These are phyloP conservation scores for Pholiota adiposa DNA, from an alignment of 1,284 basidiomycete species.

Conservation along the genomic window DNA sequence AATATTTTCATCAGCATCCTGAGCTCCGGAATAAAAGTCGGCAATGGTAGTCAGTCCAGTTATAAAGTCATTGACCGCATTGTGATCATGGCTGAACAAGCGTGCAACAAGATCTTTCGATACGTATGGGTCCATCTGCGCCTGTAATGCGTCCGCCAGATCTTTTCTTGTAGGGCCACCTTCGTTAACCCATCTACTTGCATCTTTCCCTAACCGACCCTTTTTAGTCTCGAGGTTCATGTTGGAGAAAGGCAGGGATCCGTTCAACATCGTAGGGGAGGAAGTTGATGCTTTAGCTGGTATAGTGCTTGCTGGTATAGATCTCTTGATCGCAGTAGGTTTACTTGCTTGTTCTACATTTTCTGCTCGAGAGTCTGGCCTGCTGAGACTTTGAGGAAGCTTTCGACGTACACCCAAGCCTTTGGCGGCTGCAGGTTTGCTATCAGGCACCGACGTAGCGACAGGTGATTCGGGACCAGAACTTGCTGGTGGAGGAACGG, in stretches of 20 bases:
- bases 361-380: constrained; percentile 68
- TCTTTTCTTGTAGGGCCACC: constrained; percentile 84
- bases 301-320: constrained; percentile 35
- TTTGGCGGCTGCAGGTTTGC: constrained; percentile 46
- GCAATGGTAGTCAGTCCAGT: constrained; percentile 75
- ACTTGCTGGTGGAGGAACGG: constrained; percentile 33
- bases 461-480: constrained; percentile 42
- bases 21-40: constrained; percentile 72
- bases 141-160: constrained; percentile 83
- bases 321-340: constrained; percentile 53
- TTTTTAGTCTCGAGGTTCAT: constrained; percentile 77
- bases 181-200: constrained; percentile 83
- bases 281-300: constrained; percentile 16
- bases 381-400: constrained; percentile 64
- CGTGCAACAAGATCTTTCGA: constrained; percentile 79
- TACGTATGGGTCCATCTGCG: constrained; percentile 89
- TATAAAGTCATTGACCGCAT: constrained; percentile 92
- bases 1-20: constrained; percentile 63
- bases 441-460: constrained; percentile 25
- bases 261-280: constrained; percentile 36
- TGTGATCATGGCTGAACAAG: constrained; percentile 96
- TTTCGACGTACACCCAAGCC: constrained; percentile 69
- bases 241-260: constrained; percentile 65
- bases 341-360: constrained; percentile 53
- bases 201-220: constrained; percentile 79